Evolutionary conservation across 2,329 filamentous ascomycete genomes (phyloP).

Genomic region (Cephalotrichum gorgonifer): DNA sequence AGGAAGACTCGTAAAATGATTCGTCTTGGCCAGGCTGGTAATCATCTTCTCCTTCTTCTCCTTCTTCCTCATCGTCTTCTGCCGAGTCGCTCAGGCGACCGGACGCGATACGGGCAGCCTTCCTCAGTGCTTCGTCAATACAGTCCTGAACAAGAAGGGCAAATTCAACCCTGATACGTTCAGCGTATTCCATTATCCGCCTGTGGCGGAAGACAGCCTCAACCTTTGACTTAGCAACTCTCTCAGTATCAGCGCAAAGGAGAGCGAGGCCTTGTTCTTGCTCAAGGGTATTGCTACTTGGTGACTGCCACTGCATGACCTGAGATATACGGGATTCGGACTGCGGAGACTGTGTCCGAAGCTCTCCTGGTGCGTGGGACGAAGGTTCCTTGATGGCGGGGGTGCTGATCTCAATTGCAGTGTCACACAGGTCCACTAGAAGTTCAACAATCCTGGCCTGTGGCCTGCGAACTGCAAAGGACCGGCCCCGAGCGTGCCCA

Average conservation of each 20-base stretch:
- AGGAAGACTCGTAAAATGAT: constrained; percentile 44
- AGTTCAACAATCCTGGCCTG: constrained; percentile 90
- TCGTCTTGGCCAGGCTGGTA: constrained; percentile 35
- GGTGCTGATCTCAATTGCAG: constrained; percentile 86
- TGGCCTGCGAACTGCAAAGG: constrained; percentile 84
- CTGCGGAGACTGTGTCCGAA: constrained; percentile 88
- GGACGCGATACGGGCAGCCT: constrained; percentile 78
- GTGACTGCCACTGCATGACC: constrained; percentile 93
- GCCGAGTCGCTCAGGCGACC: constrained; percentile 75
- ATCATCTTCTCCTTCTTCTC: constrained; percentile 11
- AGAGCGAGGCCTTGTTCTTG: constrained; percentile 84
- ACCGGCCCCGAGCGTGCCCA: constrained; percentile 71
- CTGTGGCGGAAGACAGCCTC: constrained; percentile 88
- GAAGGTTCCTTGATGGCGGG: constrained; percentile 82
- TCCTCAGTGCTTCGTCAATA: constrained; percentile 82
- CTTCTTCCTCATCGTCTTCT: constrained; percentile 43
- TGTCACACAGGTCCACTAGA: constrained; percentile 90
- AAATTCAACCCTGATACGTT: constrained; percentile 90
- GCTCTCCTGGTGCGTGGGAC: constrained; percentile 56
- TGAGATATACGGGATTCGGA: constrained; percentile 93
- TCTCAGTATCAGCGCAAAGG: constrained; percentile 84
- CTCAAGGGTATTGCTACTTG: constrained; percentile 80
- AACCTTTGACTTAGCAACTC: constrained; percentile 75
- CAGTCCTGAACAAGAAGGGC: constrained; percentile 89
- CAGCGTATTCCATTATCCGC: constrained; percentile 88